A percentile compares a stretch with the other conserved stretches of the same genome.
phyloP scores from a whole-genome alignment of 2,329 filamentous ascomycete genomes.

The Setomelanomma holmii region DNA sequence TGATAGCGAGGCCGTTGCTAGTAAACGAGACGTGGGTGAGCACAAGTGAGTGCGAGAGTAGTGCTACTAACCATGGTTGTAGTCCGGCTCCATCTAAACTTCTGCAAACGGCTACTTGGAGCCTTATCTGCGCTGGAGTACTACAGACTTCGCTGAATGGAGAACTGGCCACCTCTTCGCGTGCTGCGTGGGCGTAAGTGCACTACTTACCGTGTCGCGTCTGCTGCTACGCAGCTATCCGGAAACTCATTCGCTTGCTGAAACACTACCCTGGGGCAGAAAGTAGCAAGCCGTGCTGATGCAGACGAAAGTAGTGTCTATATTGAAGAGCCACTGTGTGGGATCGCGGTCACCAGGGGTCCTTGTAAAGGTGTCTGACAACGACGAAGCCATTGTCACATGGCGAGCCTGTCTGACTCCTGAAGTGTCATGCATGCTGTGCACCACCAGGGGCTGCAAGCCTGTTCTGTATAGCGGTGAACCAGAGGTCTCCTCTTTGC shows the following conservation, averaged over 20 bases:
- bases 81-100: slow-evolving; percentile 11
- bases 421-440: slow-evolving; percentile 39
- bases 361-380: slow-evolving; percentile 20
- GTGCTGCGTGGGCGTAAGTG: slow-evolving; percentile 42
- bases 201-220: slow-evolving; percentile 38
- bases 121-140: slow-evolving; percentile 27
- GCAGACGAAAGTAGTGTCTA: slow-evolving; percentile 5
- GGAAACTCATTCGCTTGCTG: slow-evolving; percentile 24
- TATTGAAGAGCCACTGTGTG: slow-evolving; percentile 4
- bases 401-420: slow-evolving; percentile 25
- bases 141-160: slow-evolving; percentile 34
- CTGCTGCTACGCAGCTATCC: slow-evolving; percentile 31
- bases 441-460: slow-evolving; percentile 25
- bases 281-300: slow-evolving; percentile 15
- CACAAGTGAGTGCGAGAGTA: slow-evolving; percentile 22
- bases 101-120: slow-evolving; percentile 29
- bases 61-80: slow-evolving; percentile 24
- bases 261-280: slow-evolving; percentile 28
- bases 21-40: slow-evolving; percentile 14
- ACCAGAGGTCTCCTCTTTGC: slow-evolving; percentile 13
- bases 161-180: slow-evolving; percentile 34
- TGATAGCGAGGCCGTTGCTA: slow-evolving; percentile 8
- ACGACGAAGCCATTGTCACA: slow-evolving; percentile 21
- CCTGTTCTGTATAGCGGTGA: slow-evolving; percentile 17
- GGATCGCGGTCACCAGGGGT: slow-evolving; percentile 4